Conservation (phyloP, 139 green algal genomes). For the Chlamydomonas sphaeroides region DNA sequence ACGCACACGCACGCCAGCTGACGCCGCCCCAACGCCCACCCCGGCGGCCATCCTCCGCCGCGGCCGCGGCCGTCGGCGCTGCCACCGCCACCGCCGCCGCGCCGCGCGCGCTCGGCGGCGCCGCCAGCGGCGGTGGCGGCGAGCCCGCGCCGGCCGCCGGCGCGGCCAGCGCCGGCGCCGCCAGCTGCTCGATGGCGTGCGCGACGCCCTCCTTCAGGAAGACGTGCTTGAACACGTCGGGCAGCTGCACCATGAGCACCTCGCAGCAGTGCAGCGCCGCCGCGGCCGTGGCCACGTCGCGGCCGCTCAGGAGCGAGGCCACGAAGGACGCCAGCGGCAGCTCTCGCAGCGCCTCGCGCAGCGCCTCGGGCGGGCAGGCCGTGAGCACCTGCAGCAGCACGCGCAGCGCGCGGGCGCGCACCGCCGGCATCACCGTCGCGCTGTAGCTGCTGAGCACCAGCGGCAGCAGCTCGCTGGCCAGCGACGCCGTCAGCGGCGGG, state of each 20-base stretch:
- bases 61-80: neutral
- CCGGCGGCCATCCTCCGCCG: neutral
- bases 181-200: constrained; percentile 86
- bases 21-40: no score
- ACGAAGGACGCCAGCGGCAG: constrained; percentile 85
- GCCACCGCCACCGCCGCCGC: neutral
- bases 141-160: neutral
- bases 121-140: constrained; percentile 1
- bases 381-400: constrained; percentile 80
- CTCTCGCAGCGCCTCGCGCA: constrained; percentile 74
- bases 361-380: constrained; percentile 55
- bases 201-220: constrained; percentile 96
- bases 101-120: neutral
- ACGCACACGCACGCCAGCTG: no score
- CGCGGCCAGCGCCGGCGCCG: constrained; percentile 15
- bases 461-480: constrained; percentile 78
- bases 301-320: constrained; percentile 75
- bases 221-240: constrained; percentile 69
- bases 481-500: constrained; percentile 66
- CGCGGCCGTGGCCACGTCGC: constrained; percentile 66
- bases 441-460: constrained; percentile 81
- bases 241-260: constrained; percentile 92
- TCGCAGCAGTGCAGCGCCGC: constrained; percentile 59
- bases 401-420: constrained; percentile 77
- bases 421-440: constrained; percentile 67